Percentiles rank a stretch among this genome's conserved stretches.
Evolutionary conservation across 139 green algal genomes (phyloP).

Genomic region (Ettlia oleoabundans): DNA sequence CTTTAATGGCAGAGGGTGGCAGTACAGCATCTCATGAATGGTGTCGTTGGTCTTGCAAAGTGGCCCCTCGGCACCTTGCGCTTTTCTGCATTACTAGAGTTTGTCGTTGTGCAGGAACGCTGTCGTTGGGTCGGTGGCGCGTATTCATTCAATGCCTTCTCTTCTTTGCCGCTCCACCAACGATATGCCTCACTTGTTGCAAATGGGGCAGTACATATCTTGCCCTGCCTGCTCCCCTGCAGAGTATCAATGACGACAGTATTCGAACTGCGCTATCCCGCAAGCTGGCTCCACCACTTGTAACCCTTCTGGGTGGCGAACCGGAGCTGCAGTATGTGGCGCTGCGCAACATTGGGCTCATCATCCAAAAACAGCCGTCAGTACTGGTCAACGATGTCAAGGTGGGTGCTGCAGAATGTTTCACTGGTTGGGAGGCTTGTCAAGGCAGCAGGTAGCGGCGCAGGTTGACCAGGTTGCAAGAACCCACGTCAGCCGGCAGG

Average conservation of each 20-base stretch:
- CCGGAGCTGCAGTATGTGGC: slow-evolving; percentile 98
- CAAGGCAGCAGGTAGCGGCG: too few species aligned
- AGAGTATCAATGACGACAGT: slow-evolving; percentile 76
- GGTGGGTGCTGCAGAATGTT: slow-evolving; percentile 65
- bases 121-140: too few species aligned
- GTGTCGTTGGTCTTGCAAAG: background rate
- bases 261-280: slow-evolving; percentile 72
- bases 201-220: slow-evolving; percentile 34
- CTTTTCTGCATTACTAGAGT: too few species aligned
- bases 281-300: slow-evolving; percentile 96
- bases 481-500: too few species aligned
- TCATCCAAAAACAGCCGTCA: slow-evolving; percentile 87
- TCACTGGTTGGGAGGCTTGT: too few species aligned
- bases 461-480: too few species aligned
- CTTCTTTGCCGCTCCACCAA: too few species aligned
- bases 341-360: slow-evolving; percentile 97
- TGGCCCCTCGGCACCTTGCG: too few species aligned
- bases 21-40: too few species aligned
- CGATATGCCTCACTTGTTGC: background rate
- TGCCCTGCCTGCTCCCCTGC: too few species aligned
- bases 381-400: slow-evolving; percentile 95
- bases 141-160: too few species aligned
- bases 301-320: slow-evolving; percentile 95
- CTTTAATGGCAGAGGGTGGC: background rate
- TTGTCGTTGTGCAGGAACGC: too few species aligned